Evolutionary conservation across 2,329 filamentous ascomycete genomes (phyloP).

Genomic region (Stagonosporopsis cucurbitacearum): DNA sequence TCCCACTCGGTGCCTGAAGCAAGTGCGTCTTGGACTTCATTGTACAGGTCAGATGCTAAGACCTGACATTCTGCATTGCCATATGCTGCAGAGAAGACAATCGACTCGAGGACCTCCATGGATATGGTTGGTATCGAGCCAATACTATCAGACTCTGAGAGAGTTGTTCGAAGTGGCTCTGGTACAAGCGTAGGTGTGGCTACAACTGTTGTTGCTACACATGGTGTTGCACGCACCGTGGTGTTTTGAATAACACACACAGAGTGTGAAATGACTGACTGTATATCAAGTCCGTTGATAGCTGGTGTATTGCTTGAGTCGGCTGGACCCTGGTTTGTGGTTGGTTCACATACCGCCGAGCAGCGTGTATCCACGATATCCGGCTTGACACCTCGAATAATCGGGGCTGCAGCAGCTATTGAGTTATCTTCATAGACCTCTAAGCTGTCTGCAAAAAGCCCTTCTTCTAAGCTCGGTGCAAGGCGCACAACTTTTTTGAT

Average conservation of each 20-base stretch:
- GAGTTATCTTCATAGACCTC: conserved; percentile 5
- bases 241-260: too few species aligned
- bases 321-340: not conserved
- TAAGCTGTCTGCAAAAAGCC: not conserved
- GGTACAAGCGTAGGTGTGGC: too few species aligned
- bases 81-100: not conserved
- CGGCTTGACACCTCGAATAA: conserved; percentile 2
- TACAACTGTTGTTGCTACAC: not conserved
- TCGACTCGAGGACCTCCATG: too few species aligned
- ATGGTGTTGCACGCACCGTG: not conserved
- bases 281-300: not conserved
- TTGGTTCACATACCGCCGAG: not conserved
- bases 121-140: too few species aligned
- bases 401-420: not conserved
- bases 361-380: conserved; percentile 1
- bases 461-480: conserved; percentile 6
- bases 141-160: too few species aligned
- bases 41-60: not conserved
- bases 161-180: too few species aligned
- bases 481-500: not conserved
- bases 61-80: not conserved
- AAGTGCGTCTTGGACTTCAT: not conserved
- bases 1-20: too few species aligned
- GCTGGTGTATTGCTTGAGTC: not conserved
- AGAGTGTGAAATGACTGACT: not conserved